Base-by-base conservation (phyloP, 2,329 filamentous ascomycete genomes). In the Sphaerulina populicola region DNA sequence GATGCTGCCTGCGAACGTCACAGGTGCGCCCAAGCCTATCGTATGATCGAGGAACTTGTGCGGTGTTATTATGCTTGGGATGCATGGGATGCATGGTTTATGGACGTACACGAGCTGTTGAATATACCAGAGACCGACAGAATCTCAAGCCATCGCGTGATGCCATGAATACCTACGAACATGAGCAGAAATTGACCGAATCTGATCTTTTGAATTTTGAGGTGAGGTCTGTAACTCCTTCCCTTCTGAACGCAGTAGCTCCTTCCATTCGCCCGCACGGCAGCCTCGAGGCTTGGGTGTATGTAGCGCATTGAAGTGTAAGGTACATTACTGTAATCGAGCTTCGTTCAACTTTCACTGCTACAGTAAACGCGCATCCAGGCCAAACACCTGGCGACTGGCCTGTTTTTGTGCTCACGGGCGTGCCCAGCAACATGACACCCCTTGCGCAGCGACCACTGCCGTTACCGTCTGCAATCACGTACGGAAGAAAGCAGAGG, bases 1-100 rank as follows among this genome's bases (percentile, higher is more conserved):
- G 61, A 96, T 96, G 91, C 47, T 50, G 48, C 46, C 46, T 14
- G 46, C 46, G 12, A 43, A 43, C 15, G 39, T 49, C 38, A 49
- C 11, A 14, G 39, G 46, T 38, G 39, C 39, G 11, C 39, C 39
- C 2, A 41, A 41, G 15, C 39, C 39, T 6, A 41, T 41, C 21
- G 39, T 41, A 23, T 41, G 39, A 41, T 6, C 11, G 1, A 5
- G 39, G 9, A 41, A 6, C 5, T 21, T 41, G 18, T 23, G 18
- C 6, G 18, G 8, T 23, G 9, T 23, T 2, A 4, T 27, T 41
- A 11, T 41, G 39, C 21, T 23, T 41, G 23, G 39, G 7, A 4
- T 21, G 39, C 39, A 41, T 41, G 23, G 39, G 7, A 4, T 21
- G 39, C 39, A 41, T 41, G 21, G 39, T 21, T 27, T 2, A 27